Evolutionary conservation across 2,329 filamentous ascomycete genomes (phyloP), one percentile per base, ranked within the genome.

Genomic region (Zymoseptoria brevis): DNA sequence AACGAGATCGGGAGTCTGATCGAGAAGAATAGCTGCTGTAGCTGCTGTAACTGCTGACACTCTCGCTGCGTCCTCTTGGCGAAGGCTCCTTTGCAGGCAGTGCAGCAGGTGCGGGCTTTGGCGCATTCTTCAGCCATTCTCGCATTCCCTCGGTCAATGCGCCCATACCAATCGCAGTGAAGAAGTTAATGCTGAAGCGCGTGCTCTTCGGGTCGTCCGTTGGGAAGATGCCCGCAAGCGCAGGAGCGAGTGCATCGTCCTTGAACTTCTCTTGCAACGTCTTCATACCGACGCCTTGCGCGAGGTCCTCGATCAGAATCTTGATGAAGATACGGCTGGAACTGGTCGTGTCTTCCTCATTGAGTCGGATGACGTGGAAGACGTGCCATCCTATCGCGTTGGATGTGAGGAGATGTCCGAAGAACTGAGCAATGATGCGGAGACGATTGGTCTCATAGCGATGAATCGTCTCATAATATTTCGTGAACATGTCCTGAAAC

Each of bases 271-370:
- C 83, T 66, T 88, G 86, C 56, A 99, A 77, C 69, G 88, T 89
- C 53, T 86, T 80, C 80, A 96, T 86, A 59, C 94, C 93, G 60
- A 96, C 82, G 61, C 90, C 88, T 75, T 96, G 90, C 4, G 87
- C 83, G 22, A 97, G 83, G 69, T 96, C 91, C 73, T 97, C 91
- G 72, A 99, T 95, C 11, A 99, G 77, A 59, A 97, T 97, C 79
- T 96, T 97, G 80, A 99, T 89, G 72, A 97, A 99, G 74, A 99
- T 97, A 79, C 94, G 90, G 67, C 90, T 96, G 63, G 90, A 94
- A 1, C 91, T 93, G 0, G 93, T 99, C 0, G 94, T 99, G 70
- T 99, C 94, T 60, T 97, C 93, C 73, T 99, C 92, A 71, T 94
- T 99, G 55, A 99, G 78, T 72, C 92, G 92, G 62, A 99, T 85